phyloP scores from a whole-genome alignment of 805 yeast genomes.

The Candida maltosa region DNA sequence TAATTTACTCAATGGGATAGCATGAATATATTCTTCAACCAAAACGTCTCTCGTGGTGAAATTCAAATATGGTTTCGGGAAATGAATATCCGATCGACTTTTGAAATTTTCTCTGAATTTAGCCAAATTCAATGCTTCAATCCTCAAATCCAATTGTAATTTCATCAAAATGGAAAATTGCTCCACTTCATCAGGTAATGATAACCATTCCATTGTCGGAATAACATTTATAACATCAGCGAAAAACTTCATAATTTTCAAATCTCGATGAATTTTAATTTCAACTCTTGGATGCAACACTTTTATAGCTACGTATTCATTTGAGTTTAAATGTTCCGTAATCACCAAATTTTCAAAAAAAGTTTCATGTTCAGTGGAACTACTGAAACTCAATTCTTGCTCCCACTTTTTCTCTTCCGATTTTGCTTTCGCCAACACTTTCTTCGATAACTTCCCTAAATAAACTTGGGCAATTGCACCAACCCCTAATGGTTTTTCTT shows the following conservation, averaged over 20 bases:
- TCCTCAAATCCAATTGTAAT: slow-evolving; percentile 81
- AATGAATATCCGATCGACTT: slow-evolving; percentile 57
- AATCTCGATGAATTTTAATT: slow-evolving; percentile 69
- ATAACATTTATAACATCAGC: slow-evolving; percentile 66
- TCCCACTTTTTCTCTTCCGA: slow-evolving; percentile 20
- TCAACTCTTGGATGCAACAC: slow-evolving; percentile 89
- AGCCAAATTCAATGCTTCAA: slow-evolving; percentile 79
- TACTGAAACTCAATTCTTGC: slow-evolving; percentile 3
- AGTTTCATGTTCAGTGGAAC: slow-evolving; percentile 10
- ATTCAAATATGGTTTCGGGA: slow-evolving; percentile 72
- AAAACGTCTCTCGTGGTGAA: slow-evolving; percentile 68
- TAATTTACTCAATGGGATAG: slow-evolving; percentile 75
- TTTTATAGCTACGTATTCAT: slow-evolving; percentile 78
- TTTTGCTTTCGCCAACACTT: slow-evolving; percentile 36
- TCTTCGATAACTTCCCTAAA: slow-evolving; percentile 59
- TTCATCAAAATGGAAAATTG: slow-evolving; percentile 86
- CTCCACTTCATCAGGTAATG: slow-evolving; percentile 89
- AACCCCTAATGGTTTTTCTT: slow-evolving; percentile 81
- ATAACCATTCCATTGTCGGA: slow-evolving; percentile 98
- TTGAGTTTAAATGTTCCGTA: slow-evolving; percentile 35
- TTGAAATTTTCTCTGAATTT: slow-evolving; percentile 70
- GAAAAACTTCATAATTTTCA: slow-evolving; percentile 77
- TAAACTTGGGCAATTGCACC: slow-evolving; percentile 99
- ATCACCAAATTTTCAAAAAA: slow-evolving; percentile 31
- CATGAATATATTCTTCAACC: slow-evolving; percentile 83